Base-by-base conservation (phyloP, 2,329 filamentous ascomycete species). In the Cladosporium sp. region DNA sequence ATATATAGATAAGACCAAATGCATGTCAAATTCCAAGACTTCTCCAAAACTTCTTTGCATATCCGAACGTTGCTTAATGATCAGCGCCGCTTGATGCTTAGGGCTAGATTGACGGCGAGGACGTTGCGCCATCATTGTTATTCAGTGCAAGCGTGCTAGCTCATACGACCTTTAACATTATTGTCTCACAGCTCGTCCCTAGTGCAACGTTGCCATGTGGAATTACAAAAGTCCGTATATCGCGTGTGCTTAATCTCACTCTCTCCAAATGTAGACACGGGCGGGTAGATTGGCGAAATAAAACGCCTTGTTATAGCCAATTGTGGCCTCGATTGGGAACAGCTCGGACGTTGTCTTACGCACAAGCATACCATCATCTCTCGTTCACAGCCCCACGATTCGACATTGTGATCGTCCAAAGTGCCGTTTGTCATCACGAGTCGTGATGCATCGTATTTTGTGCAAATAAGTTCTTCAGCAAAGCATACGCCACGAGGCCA, bases 271-370 rank as follows among this genome's bases (percentile, higher is more conserved):
- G 33, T 21, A 40, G 55, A 40, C 31, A 33, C n/a, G 31, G 11
- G 55, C 29, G 31, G n/a, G 33, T 23, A 57, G 55, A 57, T 57
- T 57, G 33, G 55, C 55, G 55, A 57, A 12, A 57, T 57, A 57
- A 37, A 57, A 57, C 55, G 55, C 55, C 33, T 28, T 57, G n/a
- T 14, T 57, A 57, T 37, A 37, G n/a, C 53, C 55, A 16, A 7
- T 21, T 26, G 33, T 6, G 33, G 6, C 18, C 31, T 37, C n/a
- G 18, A 56, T 35, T 35, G 16, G 31, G 33, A 31, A 37, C n/a
- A 31, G 53, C n/a, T 57, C 31, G 33, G 55, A 37, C 31, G 11
- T 1, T 57, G 55, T 35, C 55, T 57, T n/a, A 16, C 33, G 52
- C 52, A 55, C 52, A 33, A 33, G 29, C 29, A 21, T 3, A 10